Base-by-base conservation (phyloP, 805 yeast species). In the Torulaspora quercuum region DNA sequence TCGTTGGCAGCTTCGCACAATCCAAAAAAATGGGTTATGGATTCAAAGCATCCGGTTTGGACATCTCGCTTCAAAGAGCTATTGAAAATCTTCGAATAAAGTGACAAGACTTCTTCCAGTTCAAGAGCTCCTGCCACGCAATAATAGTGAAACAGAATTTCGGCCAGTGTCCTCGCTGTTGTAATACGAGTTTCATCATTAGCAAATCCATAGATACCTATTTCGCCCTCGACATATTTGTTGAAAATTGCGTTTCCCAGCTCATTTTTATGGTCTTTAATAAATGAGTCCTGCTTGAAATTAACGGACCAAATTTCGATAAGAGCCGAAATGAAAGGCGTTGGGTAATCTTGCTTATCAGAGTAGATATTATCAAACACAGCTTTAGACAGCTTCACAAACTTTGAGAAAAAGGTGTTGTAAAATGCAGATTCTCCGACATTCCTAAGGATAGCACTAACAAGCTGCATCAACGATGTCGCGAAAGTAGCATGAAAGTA, bases 111-210 rank as follows among this genome's bases (percentile, higher is more conserved):
- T 28, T 52, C 47, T 12, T 55, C 53, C 22, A 53, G 29, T 13
- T 45, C 14, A 11, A 51, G 14, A 3, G 45, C 12, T 11, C 50
- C 39, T 29, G 46, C 49, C 7, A 30, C 14, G 30, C 41, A 54
- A 13, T 49, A 42, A 29, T 58, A 46, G 30, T 47, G 44, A 34
- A 59, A 61, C 10, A 68, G 27, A 1, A 65, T 45, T 27, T 67
- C 69, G 0, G 69, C 66, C 7, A 67, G 18, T 1, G 62, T 37
- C 24, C 54, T 61, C 1, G 69, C 66, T 0, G 67, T 53, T 6
- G 27, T 40, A 10, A 52, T 28, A 37, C 57, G 31, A 37, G 66
- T 33, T 6, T 28, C 28, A 41, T 55, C 48, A 44, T 56, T 45
- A 39, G 65, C 42, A 49, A 50, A 33, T 19, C 62, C 62, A 37